Percentiles rank a stretch among this genome's conserved stretches.
Conservation (phyloP, 257 asterid genomes). For the Salvia splendens region DNA sequence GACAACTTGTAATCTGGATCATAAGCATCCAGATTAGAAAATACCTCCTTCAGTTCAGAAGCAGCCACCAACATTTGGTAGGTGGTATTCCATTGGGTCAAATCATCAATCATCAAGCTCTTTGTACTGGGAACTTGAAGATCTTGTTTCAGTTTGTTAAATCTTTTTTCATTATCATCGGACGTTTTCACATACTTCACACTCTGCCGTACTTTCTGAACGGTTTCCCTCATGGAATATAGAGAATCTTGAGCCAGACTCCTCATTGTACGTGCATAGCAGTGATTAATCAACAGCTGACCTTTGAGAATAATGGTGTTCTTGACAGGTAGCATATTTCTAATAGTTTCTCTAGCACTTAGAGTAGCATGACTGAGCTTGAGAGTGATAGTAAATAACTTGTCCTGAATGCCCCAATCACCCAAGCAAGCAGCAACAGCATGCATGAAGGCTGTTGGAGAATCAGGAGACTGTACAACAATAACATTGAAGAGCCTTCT, state of each 20-base stretch:
- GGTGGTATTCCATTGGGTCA: conserved; percentile 75
- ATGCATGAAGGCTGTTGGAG: conserved; percentile 52
- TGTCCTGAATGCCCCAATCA: conserved; percentile 65
- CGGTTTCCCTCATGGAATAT: conserved; percentile 38
- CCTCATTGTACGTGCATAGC: conserved; percentile 64
- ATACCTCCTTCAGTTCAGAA: conserved; percentile 73
- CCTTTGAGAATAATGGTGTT: conserved; percentile 55
- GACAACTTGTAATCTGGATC: conserved; percentile 58
- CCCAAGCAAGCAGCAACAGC: conserved; percentile 61
- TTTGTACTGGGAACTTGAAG: conserved; percentile 86
- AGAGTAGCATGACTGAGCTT: conserved; percentile 41
- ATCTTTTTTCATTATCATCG: conserved; percentile 49
- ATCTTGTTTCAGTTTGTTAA: conserved; percentile 53
- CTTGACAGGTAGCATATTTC: conserved; percentile 53
- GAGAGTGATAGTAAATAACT: conserved; percentile 59
- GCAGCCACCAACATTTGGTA: conserved; percentile 85
- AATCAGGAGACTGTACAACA: conserved; percentile 54
- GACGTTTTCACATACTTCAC: conserved; percentile 73
- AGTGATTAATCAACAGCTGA: conserved; percentile 65
- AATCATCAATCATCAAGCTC: conserved; percentile 57
- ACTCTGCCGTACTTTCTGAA: conserved; percentile 65
- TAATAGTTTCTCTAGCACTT: conserved; percentile 49
- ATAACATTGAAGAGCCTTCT: conserved; percentile 57
- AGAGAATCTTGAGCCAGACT: conserved; percentile 66
- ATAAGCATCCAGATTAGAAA: conserved; percentile 61